phyloP scores from a whole-genome alignment of 169 alveolate species.

The Plasmodium adleri region DNA sequence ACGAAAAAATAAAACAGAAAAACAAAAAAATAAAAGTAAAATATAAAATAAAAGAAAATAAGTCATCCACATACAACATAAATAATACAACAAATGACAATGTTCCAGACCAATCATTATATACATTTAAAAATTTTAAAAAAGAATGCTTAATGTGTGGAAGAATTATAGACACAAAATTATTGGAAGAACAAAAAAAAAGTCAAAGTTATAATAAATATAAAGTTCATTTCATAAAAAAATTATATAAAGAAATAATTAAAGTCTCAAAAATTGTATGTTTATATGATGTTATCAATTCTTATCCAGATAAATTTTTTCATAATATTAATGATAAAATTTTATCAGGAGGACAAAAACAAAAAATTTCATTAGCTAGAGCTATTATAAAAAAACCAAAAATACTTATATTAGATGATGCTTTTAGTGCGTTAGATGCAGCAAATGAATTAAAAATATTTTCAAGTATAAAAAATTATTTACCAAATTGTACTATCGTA shows the following conservation, averaged over 20 bases:
- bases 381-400: conserved; percentile 83
- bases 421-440: conserved; percentile 91
- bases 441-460: conserved; percentile 76
- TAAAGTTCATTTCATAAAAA: conserved; percentile 57
- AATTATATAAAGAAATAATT: conserved; percentile 63
- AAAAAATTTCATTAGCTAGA: conserved; percentile 88
- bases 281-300: conserved; percentile 35
- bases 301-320: conserved; percentile 51
- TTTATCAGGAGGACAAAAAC: conserved; percentile 90
- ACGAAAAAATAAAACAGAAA: background rate
- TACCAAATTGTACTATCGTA: conserved; percentile 70
- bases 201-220: conserved; percentile 45
- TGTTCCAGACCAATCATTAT: background rate
- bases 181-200: conserved; percentile 39
- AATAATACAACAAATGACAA: background rate
- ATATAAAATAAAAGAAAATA: background rate
- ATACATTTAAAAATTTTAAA: background rate
- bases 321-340: conserved; percentile 56
- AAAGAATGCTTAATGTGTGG: conserved; percentile 65
- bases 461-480: conserved; percentile 70
- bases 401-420: conserved; percentile 91
- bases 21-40: background rate
- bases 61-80: background rate
- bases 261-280: conserved; percentile 57
- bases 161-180: conserved; percentile 4